Conservation (phyloP, 441 rosid species). For the Populus trichocarpa region DNA sequence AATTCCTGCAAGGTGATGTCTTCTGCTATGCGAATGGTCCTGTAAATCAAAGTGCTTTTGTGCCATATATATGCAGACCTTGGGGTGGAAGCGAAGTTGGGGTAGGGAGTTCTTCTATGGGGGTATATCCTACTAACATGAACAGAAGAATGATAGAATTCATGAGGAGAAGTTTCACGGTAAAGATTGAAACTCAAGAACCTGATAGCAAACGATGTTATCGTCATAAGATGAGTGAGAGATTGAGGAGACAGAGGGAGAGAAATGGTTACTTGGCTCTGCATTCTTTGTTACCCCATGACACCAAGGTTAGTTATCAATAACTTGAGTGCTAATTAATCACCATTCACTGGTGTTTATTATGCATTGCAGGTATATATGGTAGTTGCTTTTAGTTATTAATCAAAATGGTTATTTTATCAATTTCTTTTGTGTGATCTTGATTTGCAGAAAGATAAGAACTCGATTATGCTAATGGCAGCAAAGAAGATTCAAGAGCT, state of each 20-base stretch:
- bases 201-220: slow-evolving; percentile 30
- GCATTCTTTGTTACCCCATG: slow-evolving; percentile 41
- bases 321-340: background rate
- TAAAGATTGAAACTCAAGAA: slow-evolving; percentile 15
- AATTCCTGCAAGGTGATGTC: slow-evolving; percentile 5
- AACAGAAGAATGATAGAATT: slow-evolving; percentile 49
- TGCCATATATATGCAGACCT: slow-evolving; percentile 27
- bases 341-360: background rate
- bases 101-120: background rate
- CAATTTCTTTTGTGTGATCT: background rate
- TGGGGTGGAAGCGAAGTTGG: background rate
- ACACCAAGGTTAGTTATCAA: slow-evolving; percentile 41
- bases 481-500: slow-evolving; percentile 34
- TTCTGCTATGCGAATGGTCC: slow-evolving; percentile 22
- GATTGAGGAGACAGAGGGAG: slow-evolving; percentile 58
- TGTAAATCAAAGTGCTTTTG: slow-evolving; percentile 34
- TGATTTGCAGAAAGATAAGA: slow-evolving; percentile 48
- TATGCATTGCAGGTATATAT: background rate
- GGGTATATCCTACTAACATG: slow-evolving; percentile 25
- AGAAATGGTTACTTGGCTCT: slow-evolving; percentile 43
- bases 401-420: background rate
- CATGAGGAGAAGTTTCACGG: slow-evolving; percentile 25
- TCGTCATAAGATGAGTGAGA: slow-evolving; percentile 50
- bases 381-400: background rate
- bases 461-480: slow-evolving; percentile 37